Percentiles rank a stretch among this genome's conserved stretches.
Conservation (phyloP, 768 basidiomycete genomes). For the Boletus patriciae region DNA sequence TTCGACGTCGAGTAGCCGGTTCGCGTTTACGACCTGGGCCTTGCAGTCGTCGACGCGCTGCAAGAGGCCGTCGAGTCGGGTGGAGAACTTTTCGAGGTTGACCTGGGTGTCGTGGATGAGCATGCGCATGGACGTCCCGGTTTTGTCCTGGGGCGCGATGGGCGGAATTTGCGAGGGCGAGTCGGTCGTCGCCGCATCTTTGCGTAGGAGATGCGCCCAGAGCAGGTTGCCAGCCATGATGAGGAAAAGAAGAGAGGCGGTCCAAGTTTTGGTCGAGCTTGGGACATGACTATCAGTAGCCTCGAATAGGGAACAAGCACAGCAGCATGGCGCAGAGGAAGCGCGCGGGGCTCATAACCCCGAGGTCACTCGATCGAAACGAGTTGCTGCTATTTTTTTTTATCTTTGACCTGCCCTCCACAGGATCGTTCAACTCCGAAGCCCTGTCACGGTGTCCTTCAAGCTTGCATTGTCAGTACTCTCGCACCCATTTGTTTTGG, state of each 20-base stretch:
- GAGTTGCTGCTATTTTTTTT: slow-evolving; percentile 36
- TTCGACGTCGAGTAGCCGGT: slow-evolving; percentile 58
- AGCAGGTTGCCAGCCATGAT: slow-evolving; percentile 26
- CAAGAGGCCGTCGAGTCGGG: slow-evolving; percentile 53
- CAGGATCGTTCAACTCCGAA: too few relatives aligned
- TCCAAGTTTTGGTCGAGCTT: too few relatives aligned
- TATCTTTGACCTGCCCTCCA: too few relatives aligned
- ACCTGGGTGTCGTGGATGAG: slow-evolving; percentile 73
- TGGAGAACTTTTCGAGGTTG: slow-evolving; percentile 66
- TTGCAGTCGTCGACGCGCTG: slow-evolving; percentile 51
- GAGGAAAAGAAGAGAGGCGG: background rate
- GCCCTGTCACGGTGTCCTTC: too few relatives aligned
- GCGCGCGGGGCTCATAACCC: slow-evolving; percentile 52
- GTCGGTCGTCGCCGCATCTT: slow-evolving; percentile 34
- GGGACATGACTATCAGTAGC: too few relatives aligned
- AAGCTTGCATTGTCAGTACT: too few relatives aligned
- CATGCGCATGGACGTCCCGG: slow-evolving; percentile 68
- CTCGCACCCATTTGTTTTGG: too few relatives aligned
- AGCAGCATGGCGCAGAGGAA: slow-evolving; percentile 51
- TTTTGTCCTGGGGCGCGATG: slow-evolving; percentile 58
- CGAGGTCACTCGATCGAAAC: slow-evolving; percentile 51
- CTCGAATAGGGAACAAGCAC: rapidly evolving
- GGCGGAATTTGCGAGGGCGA: slow-evolving; percentile 33
- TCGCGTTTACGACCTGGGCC: slow-evolving; percentile 51
- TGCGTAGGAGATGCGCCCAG: slow-evolving; percentile 59